Base-by-base conservation (phyloP, 108 stramenopile species). In the Cyclotella cryptica region DNA sequence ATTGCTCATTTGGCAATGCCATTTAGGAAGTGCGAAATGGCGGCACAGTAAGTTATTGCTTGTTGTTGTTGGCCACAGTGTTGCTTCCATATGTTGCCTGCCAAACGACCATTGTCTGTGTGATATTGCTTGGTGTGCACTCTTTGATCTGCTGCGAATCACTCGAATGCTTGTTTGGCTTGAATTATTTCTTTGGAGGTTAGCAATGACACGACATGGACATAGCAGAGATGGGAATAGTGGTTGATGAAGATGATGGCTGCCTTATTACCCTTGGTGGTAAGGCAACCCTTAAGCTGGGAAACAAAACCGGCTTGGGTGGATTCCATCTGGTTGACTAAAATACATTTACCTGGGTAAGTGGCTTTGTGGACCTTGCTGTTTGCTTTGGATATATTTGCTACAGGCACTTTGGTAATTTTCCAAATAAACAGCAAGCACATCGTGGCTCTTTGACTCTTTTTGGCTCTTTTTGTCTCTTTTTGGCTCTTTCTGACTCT, bases 1-100 rank as follows among this genome's bases (percentile, higher is more conserved):
- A 86, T 86, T 4, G 44, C 51, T 26, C 44, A 46, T 53, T 85
- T 80, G 15, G 79, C 78, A 15, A 65, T 65, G n/a, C 64, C 64
- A 65, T 65, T 65, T 43, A 43, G 64, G 41, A 65, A 65, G n/a
- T 65, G 79, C 6, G 69, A 63, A 45, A 71, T 71, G 74, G 72
- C 70, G 6, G 64, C 79, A 51, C 84, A 77, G 27, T 61, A 85
- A 35, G 64, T 26, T 18, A 85, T 72, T n/a, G 60, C 59, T 60
- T 84, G 83, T 2, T 66, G 3, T 1, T 30, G 15, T 1, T 39
- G 10, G 10, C 47, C 12, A 21, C 69, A 30, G 21, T 22, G 28
- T 9, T 10, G 7, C 17, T 29, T 29, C 10, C 27, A 59, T 28
- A 15, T 7, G 14, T 64, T 64, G 41, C 43, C 62, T 41, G 40